A percentile compares a stretch with the other conserved stretches of the same genome.
phyloP scores from a whole-genome alignment of 331 rosid species.

The Arachis monticola region DNA sequence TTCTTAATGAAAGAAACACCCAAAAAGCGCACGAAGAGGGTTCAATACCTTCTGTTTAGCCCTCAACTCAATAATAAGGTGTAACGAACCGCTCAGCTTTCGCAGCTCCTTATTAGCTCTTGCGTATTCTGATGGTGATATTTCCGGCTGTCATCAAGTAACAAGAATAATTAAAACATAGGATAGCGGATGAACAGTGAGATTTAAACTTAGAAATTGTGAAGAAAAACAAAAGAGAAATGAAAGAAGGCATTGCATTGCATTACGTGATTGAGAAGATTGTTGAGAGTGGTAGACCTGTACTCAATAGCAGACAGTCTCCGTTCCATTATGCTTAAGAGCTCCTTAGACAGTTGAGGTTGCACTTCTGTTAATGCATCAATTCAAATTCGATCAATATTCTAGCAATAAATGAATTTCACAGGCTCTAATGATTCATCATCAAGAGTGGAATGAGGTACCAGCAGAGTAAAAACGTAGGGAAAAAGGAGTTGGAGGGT shows the following conservation, averaged over 20 bases:
- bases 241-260: background rate
- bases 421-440: conserved; percentile 19
- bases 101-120: conserved; percentile 82
- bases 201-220: conserved; percentile 12
- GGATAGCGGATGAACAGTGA: conserved; percentile 33
- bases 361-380: conserved; percentile 49
- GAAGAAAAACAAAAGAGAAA: background rate
- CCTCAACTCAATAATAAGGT: conserved; percentile 71
- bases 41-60: conserved; percentile 77
- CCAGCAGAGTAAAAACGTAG: conserved; percentile 56
- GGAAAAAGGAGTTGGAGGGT: conserved; percentile 17
- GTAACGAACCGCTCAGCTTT: conserved; percentile 63
- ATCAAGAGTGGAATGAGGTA: conserved; percentile 8
- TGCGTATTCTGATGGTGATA: conserved; percentile 46
- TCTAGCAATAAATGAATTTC: background rate
- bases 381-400: conserved; percentile 2
- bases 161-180: conserved; percentile 38
- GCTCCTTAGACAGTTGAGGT: conserved; percentile 59
- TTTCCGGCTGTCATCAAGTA: conserved; percentile 87
- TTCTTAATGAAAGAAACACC: background rate
- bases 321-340: conserved; percentile 80
- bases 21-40: conserved; percentile 6
- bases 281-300: conserved; percentile 61
- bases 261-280: conserved; percentile 63
- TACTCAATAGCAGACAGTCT: conserved; percentile 67